Conservation (phyloP, 768 basidiomycete genomes). For the Dendrothele bispora region DNA sequence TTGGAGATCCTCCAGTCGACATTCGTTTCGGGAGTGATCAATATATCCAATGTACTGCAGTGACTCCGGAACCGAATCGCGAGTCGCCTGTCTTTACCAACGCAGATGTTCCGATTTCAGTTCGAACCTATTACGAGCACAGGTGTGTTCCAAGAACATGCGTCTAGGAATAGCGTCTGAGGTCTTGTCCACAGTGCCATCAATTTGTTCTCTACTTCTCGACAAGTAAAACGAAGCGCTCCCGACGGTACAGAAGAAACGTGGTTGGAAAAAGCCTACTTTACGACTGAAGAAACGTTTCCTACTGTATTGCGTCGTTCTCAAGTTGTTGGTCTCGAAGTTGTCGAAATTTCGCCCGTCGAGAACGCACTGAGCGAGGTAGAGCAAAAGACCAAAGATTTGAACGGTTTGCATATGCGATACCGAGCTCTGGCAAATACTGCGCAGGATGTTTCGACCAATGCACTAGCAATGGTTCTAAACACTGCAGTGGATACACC, state of each 20-base stretch:
- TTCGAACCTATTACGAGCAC: constrained; percentile 86
- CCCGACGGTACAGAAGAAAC: constrained; percentile 69
- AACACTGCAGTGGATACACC: constrained; percentile 88
- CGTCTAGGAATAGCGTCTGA: not conserved
- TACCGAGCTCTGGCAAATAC: constrained; percentile 82
- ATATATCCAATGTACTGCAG: constrained; percentile 87
- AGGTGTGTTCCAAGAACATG: constrained; percentile 59
- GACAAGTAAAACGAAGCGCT: constrained; percentile 62
- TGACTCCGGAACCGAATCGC: constrained; percentile 83
- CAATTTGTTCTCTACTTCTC: constrained; percentile 76
- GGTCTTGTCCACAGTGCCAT: constrained; percentile 58
- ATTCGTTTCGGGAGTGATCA: constrained; percentile 77
- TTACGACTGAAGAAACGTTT: constrained; percentile 84
- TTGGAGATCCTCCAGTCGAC: constrained; percentile 78
- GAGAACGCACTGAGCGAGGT: constrained; percentile 83
- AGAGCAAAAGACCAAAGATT: constrained; percentile 75
- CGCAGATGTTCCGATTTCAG: constrained; percentile 76
- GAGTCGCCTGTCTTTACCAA: constrained; percentile 77
- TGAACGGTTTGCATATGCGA: constrained; percentile 63
- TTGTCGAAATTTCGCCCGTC: constrained; percentile 82
- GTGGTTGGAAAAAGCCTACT: constrained; percentile 89
- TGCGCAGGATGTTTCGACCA: constrained; percentile 70
- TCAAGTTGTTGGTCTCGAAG: constrained; percentile 71
- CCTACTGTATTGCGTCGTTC: constrained; percentile 90
- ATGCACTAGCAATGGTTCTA: constrained; percentile 80